phyloP scores from a whole-genome alignment of 805 yeast species.

The Cyberlindnera americana region DNA sequence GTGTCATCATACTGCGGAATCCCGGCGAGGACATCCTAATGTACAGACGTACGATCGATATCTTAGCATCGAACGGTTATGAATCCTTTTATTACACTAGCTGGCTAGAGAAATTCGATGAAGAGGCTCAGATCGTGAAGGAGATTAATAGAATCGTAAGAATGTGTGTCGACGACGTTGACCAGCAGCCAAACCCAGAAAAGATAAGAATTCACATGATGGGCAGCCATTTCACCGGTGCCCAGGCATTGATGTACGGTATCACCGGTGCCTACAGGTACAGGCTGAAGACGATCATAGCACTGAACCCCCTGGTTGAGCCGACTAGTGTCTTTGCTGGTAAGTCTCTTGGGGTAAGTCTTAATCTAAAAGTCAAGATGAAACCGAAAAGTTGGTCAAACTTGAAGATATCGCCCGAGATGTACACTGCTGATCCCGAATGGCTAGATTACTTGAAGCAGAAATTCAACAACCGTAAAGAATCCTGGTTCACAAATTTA shows the following conservation, averaged over 20 bases:
- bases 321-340: conserved; percentile 5
- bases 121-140: conserved; percentile 12
- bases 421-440: conserved; percentile 13
- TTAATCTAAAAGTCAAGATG: conserved; percentile 11
- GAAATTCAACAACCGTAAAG: not conserved
- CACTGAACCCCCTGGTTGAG: conserved; percentile 20
- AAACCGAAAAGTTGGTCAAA: conserved; percentile 8
- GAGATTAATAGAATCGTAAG: conserved; percentile 19
- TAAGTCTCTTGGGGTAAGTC: conserved; percentile 3
- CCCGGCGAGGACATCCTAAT: conserved; percentile 18
- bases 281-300: conserved; percentile 17
- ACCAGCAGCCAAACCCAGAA: conserved; percentile 2
- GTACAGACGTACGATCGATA: conserved; percentile 17
- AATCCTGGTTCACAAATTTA: conserved; percentile 8
- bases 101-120: conserved; percentile 10
- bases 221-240: conserved; percentile 18
- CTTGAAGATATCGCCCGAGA: conserved; percentile 2
- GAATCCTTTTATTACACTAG: conserved; percentile 17
- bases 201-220: conserved; percentile 15
- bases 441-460: conserved; percentile 13
- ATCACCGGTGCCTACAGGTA: conserved; percentile 16
- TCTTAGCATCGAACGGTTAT: conserved; percentile 18
- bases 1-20: conserved; percentile 21
- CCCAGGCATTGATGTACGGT: conserved; percentile 18
- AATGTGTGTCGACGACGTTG: conserved; percentile 20